Conservation (phyloP, 1,284 basidiomycete species). For the Volvariella surrecta region DNA sequence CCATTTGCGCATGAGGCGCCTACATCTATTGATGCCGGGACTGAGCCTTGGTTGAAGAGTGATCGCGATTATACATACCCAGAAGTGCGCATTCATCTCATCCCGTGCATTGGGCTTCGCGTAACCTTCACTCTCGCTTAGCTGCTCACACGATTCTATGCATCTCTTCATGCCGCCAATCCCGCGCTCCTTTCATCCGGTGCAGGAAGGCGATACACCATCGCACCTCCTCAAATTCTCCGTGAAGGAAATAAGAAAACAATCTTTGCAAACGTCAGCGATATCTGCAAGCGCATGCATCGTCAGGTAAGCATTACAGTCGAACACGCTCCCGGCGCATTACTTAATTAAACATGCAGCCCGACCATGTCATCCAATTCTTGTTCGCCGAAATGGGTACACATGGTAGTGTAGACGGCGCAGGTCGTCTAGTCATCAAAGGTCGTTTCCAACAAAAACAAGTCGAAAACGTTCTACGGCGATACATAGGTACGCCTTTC, state of each 20-base stretch:
- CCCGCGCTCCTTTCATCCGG: constrained; percentile 81
- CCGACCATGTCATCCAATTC: constrained; percentile 99
- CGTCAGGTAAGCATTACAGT: constrained; percentile 40
- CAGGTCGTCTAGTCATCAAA: constrained; percentile 91
- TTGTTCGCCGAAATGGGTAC: constrained; percentile 99
- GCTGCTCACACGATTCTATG: constrained; percentile 93
- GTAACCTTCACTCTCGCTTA: constrained; percentile 22
- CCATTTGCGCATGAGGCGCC: constrained; percentile 58
- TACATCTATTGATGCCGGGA: constrained; percentile 55
- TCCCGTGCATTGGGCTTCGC: constrained; percentile 2
- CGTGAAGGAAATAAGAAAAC: constrained; percentile 97
- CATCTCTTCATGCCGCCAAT: constrained; percentile 88
- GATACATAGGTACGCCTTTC: constrained; percentile 80
- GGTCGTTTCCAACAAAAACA: constrained; percentile 99
- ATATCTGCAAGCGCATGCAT: constrained; percentile 99
- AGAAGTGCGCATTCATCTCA: constrained; percentile 48
- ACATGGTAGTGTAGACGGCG: constrained; percentile 91
- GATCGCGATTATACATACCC: constrained; percentile 94
- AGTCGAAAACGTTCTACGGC: constrained; percentile 93
- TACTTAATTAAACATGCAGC: constrained; percentile 40
- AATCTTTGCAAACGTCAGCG: constrained; percentile 93
- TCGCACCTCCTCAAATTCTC: constrained; percentile 92
- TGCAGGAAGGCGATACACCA: constrained; percentile 90
- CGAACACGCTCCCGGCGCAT: neutral
- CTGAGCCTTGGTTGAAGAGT: constrained; percentile 82